A percentile compares a stretch with the other conserved stretches of the same genome.
Evolutionary conservation across 352 stramenopile species (phyloP).

Genomic region (Pythium chondricola): DNA sequence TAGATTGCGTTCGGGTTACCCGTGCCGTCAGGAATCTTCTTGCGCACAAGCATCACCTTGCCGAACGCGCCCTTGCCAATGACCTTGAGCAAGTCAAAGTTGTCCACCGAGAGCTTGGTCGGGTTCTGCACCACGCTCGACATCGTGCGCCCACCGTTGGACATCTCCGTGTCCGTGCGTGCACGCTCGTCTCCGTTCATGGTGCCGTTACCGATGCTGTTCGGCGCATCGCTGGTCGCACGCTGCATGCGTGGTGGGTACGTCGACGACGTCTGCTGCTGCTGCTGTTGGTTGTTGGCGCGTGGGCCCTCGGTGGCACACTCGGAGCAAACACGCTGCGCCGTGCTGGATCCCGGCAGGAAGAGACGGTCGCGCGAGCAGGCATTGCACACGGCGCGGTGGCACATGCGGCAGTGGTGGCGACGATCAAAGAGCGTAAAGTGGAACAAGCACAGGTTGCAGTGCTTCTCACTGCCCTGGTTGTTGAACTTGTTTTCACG

Average conservation of each 20-base stretch:
- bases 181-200: constrained; percentile 46
- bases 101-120: constrained; percentile 80
- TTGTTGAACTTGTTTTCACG: constrained; percentile 63
- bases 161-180: constrained; percentile 77
- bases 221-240: constrained; percentile 47
- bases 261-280: constrained; percentile 12
- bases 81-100: constrained; percentile 95
- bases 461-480: constrained; percentile 80
- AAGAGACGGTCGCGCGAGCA: constrained; percentile 84
- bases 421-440: constrained; percentile 87
- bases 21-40: constrained; percentile 75
- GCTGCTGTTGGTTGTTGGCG: no score
- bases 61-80: constrained; percentile 95
- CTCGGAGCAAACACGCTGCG: constrained; percentile 83
- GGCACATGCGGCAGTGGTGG: constrained; percentile 87
- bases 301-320: constrained; percentile 81
- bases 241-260: constrained; percentile 38
- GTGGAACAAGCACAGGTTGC: constrained; percentile 86
- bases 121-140: constrained; percentile 26
- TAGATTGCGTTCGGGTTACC: constrained; percentile 80
- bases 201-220: constrained; percentile 19
- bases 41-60: constrained; percentile 94
- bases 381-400: constrained; percentile 82
- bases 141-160: constrained; percentile 36
- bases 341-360: constrained; percentile 75